Evolutionary conservation across 2,329 filamentous ascomycete species (phyloP), one percentile per base, ranked within the genome.

Genomic region (Fusarium nematophilum): DNA sequence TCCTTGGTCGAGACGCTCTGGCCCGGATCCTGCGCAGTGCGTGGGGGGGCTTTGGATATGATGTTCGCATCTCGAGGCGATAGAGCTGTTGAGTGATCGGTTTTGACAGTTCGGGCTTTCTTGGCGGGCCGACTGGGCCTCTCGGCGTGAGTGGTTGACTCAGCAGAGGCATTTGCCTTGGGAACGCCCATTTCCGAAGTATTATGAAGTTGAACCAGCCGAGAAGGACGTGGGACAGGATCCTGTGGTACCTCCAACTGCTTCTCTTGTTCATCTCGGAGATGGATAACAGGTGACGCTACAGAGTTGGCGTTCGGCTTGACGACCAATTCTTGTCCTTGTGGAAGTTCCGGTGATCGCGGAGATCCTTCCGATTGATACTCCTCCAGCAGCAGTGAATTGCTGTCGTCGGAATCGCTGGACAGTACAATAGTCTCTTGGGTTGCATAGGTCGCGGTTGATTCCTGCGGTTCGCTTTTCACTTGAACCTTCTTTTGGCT

Each of bases 341-440:
- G 29, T 4, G 34, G 6, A 10, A n/a, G 10, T 17, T 29, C 27
- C 23, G 11, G 30, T 13, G 34, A 30, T 8, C 10, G 21, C 4
- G 27, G 18, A 11, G 18, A 10, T 8, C 40, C 29, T 9, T 31
- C 9, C 23, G 34, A 43, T 7, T 33, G n/a, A n/a, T 17, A 40
- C 5, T 31, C 39, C 25, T 45, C 21, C 6, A 59, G 59, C 1
- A 52, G 62, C 1, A 36, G 17, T 1, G 25, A 36, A 4, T 48
- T 57, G 30, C 57, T 64, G 6, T 44, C 27, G 18, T 43, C 42
- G 8, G 25, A 44, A 26, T 59, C 59, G 14, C 66, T 69, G 14
- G 66, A 64, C 5, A 69, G 45, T 15, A 64, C 31, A 21, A 69
- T 55, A 25, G 50, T 44, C 5, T 56, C 48, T 4, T 53, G n/a